Evolutionary conservation across 352 stramenopile species (phyloP).

Genomic region (Pythium monospermum): DNA sequence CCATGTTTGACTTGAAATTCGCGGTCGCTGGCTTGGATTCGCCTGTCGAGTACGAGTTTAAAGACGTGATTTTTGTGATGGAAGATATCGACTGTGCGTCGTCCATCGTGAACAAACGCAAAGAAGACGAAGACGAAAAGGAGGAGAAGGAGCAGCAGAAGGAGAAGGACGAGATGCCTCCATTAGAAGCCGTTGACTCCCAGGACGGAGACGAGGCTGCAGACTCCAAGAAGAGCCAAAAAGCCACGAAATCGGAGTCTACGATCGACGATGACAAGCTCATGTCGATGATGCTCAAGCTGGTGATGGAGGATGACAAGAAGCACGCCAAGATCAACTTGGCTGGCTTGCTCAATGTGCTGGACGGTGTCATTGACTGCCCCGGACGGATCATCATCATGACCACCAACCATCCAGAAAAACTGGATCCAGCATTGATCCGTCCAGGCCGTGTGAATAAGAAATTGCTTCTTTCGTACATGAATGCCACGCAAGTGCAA

Average conservation of each 20-base stretch:
- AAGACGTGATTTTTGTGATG: conserved; percentile 90
- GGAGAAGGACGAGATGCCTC: not conserved
- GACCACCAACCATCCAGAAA: conserved; percentile 92
- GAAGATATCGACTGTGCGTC: conserved; percentile 86
- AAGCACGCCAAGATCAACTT: conserved; percentile 60
- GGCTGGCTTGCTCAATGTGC: conserved; percentile 81
- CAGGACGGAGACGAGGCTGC: conserved; percentile 10
- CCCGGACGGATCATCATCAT: conserved; percentile 90
- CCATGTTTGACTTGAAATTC: conserved; percentile 80
- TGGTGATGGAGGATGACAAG: conserved; percentile 23
- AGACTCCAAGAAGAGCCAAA: not conserved
- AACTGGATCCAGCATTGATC: conserved; percentile 89
- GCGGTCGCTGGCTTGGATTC: conserved; percentile 52
- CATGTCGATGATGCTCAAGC: conserved; percentile 13
- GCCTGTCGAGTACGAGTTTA: conserved; percentile 61
- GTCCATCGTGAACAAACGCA: conserved; percentile 57
- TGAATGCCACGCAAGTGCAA: conserved; percentile 34
- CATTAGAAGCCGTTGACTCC: not conserved
- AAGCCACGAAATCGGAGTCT: not conserved
- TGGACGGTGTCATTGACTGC: conserved; percentile 90
- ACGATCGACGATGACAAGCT: not conserved
- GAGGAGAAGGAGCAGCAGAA: conserved; percentile 4
- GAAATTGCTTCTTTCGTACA: conserved; percentile 70
- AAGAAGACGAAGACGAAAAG: not conserved
- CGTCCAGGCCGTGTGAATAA: conserved; percentile 88